Conservation (phyloP, 495 filamentous ascomycete genomes). For the Zalerion maritima region DNA sequence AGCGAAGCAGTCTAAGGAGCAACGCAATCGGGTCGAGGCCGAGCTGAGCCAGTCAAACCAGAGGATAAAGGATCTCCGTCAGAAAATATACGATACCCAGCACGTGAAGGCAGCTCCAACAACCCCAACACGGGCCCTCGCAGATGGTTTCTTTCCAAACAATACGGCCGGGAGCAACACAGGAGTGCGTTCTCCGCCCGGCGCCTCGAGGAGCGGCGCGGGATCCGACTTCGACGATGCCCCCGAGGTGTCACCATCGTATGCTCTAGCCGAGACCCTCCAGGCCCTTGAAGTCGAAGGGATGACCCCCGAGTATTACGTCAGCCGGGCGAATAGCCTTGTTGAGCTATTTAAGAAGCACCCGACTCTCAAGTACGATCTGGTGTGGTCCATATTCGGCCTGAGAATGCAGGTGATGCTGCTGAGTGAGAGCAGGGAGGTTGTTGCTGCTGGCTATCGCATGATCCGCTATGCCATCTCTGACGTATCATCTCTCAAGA, state of each 20-base stretch:
- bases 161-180: too few relatives aligned
- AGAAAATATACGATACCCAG: conserved; percentile 58
- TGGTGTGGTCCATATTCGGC: conserved; percentile 90
- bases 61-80: conserved; percentile 70
- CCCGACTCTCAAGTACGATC: conserved; percentile 86
- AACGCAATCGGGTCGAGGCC: conserved; percentile 71
- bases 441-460: conserved; percentile 86
- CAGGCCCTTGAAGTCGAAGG: conserved; percentile 75
- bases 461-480: conserved; percentile 90
- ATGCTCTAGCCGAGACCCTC: conserved; percentile 73
- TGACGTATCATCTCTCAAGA: conserved; percentile 75
- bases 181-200: conserved; percentile 52
- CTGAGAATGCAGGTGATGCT: conserved; percentile 88
- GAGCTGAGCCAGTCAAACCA: conserved; percentile 84
- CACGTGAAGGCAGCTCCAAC: conserved; percentile 49
- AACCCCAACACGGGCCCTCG: conserved; percentile 51
- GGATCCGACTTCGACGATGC: conserved; percentile 46
- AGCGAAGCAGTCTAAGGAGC: conserved; percentile 86
- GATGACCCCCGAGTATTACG: conserved; percentile 88
- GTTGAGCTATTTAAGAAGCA: conserved; percentile 87
- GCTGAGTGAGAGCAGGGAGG: conserved; percentile 85
- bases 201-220: conserved; percentile 35
- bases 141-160: conserved; percentile 53
- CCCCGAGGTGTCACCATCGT: conserved; percentile 76
- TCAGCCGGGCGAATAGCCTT: conserved; percentile 75